phyloP scores from a whole-genome alignment of 2,329 filamentous ascomycete genomes.

The Alternaria sp. region DNA sequence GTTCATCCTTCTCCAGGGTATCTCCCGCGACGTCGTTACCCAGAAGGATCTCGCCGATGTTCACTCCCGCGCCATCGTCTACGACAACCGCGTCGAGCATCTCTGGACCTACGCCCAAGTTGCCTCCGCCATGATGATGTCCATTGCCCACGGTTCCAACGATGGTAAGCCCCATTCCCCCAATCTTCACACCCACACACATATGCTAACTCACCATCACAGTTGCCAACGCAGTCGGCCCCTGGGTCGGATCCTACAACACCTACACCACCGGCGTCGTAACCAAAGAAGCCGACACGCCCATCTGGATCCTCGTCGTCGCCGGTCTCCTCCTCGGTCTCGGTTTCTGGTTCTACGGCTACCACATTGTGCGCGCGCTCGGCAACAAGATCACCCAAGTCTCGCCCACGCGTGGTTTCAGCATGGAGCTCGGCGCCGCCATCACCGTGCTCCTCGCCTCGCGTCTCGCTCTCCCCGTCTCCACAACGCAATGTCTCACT shows the following conservation, averaged over 20 bases:
- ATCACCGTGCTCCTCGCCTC: constrained; percentile 69
- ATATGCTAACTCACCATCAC: not conserved
- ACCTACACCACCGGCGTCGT: constrained; percentile 62
- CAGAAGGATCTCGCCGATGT: constrained; percentile 40
- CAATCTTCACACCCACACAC: not conserved
- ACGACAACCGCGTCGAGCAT: constrained; percentile 57
- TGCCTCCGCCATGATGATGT: constrained; percentile 70
- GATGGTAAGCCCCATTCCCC: constrained; percentile 46
- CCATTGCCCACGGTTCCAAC: constrained; percentile 74
- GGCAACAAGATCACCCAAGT: constrained; percentile 67
- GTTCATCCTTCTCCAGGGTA: constrained; percentile 52
- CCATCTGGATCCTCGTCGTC: constrained; percentile 66
- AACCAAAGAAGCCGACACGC: constrained; percentile 57
- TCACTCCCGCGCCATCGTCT: constrained; percentile 51
- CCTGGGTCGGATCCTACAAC: constrained; percentile 67
- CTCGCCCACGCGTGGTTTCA: constrained; percentile 61
- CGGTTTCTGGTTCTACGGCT: constrained; percentile 67
- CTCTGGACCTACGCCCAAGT: constrained; percentile 53
- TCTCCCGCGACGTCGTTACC: constrained; percentile 51
- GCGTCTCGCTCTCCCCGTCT: constrained; percentile 66
- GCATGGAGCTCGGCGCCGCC: constrained; percentile 53
- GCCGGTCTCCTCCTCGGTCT: constrained; percentile 60
- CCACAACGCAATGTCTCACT: constrained; percentile 65
- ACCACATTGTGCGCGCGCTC: constrained; percentile 67
- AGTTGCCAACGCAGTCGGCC: constrained; percentile 62